phyloP scores from a whole-genome alignment of 441 rosid species.

The Pelargonium fulgidum region DNA sequence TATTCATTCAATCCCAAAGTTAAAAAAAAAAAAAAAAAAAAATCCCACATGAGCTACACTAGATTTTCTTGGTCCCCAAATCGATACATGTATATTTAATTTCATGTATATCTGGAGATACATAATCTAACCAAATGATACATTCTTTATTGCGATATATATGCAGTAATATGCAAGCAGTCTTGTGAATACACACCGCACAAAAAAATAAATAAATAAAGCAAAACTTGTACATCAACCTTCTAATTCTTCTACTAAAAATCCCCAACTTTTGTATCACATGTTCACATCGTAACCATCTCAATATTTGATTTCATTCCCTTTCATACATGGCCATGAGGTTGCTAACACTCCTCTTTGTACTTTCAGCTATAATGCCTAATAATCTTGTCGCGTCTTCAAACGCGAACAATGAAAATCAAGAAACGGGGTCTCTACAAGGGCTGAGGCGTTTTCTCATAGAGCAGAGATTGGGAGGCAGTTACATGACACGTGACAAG shows the following conservation, averaged over 20 bases:
- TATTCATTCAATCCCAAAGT: no score
- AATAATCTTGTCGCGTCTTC: no score
- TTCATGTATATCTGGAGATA: neutral
- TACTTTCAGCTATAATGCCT: constrained; percentile 1
- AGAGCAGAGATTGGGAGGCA: neutral
- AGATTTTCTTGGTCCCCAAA: no score
- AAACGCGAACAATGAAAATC: no score
- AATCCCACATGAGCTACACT: no score
- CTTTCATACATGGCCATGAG: constrained; percentile 7
- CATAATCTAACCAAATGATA: constrained; percentile 19
- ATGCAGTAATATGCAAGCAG: constrained; percentile 12
- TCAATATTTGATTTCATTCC: no score
- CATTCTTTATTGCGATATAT: neutral
- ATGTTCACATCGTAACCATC: neutral
- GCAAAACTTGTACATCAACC: constrained; percentile 16
- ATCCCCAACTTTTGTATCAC: neutral
- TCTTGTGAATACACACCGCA: constrained; percentile 21
- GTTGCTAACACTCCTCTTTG: constrained; percentile 8
- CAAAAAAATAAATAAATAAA: neutral
- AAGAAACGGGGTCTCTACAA: neutral
- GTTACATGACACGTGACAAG: neutral
- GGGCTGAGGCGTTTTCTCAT: neutral
- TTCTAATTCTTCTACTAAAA: constrained; percentile 8
- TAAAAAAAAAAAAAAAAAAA: no score
- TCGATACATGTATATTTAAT: neutral